A percentile compares a stretch with the other conserved stretches of the same genome.
These are phyloP conservation scores for Hortiboletus campestris DNA, from an alignment of 768 basidiomycete genomes.

Conservation along the genomic window DNA sequence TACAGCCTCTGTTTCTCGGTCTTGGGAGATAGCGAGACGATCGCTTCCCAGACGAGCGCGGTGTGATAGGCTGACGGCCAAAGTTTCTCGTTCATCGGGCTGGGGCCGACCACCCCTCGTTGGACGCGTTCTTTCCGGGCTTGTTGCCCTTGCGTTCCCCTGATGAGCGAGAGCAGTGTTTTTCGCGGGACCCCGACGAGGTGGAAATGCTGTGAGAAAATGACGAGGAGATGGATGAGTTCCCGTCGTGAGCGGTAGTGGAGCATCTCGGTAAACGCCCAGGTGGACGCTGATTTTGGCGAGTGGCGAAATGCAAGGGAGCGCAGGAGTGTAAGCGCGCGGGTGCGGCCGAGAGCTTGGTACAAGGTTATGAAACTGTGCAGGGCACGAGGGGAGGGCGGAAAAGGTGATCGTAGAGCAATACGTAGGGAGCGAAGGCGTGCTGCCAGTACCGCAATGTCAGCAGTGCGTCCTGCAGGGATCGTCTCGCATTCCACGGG, in stretches of 20 bases:
- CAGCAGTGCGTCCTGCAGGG: background rate
- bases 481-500: background rate
- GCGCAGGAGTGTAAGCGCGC: conserved; percentile 16
- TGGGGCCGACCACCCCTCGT: background rate
- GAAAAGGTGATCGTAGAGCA: conserved; percentile 22
- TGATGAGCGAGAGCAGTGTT: conserved; percentile 19
- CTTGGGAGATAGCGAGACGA: conserved; percentile 22
- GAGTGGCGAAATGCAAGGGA: conserved; percentile 24
- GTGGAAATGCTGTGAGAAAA: conserved; percentile 53
- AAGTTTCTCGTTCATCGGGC: conserved; percentile 16
- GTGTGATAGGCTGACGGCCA: conserved; percentile 37
- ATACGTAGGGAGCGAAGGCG: conserved; percentile 26
- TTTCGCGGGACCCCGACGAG: conserved; percentile 49
- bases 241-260: conserved; percentile 22
- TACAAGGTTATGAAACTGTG: conserved; percentile 22
- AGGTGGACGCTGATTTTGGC: conserved; percentile 22
- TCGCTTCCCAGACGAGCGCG: conserved; percentile 35
- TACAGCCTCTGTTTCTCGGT: conserved; percentile 41
- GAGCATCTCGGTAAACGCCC: conserved; percentile 32
- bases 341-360: conserved; percentile 19
- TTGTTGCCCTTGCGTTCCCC: conserved; percentile 9
- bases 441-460: conserved; percentile 12
- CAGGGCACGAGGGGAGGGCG: conserved; percentile 21
- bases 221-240: conserved; percentile 28
- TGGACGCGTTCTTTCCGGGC: background rate